These are phyloP conservation scores for Hawksworthiomyces lignivorus DNA, from an alignment of 2,329 filamentous ascomycete genomes.

Conservation along the genomic window DNA sequence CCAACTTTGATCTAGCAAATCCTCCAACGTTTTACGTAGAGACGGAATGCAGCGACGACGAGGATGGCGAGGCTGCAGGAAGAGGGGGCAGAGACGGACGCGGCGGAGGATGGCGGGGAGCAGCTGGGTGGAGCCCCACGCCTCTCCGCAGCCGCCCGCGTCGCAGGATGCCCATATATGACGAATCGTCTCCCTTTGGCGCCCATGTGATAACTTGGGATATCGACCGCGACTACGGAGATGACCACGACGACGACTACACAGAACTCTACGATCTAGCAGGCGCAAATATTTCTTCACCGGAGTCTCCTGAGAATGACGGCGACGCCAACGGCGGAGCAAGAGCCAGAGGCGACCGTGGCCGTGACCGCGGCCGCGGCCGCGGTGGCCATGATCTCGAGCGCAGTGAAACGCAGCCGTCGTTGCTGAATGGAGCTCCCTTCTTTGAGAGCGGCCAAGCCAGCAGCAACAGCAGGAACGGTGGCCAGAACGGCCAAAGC, in stretches of 20 bases:
- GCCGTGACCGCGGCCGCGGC: background rate
- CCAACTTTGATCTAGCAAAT: constrained; percentile 43
- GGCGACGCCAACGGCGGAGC: constrained; percentile 5
- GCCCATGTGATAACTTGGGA: constrained; percentile 6
- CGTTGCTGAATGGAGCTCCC: constrained; percentile 16
- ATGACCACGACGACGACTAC: constrained; percentile 14
- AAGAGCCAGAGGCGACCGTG: constrained; percentile 9
- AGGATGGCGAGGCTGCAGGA: constrained; percentile 31
- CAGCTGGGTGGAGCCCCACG: constrained; percentile 10
- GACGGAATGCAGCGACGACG: constrained; percentile 54
- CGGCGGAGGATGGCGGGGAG: background rate
- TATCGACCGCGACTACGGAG: background rate
- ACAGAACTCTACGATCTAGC: constrained; percentile 10
- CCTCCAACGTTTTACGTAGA: constrained; percentile 44
- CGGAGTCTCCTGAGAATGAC: constrained; percentile 1
- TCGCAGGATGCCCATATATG: background rate
- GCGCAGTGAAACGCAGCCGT: background rate
- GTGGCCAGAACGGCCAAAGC: background rate
- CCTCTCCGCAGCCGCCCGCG: constrained; percentile 6
- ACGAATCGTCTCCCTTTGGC: constrained; percentile 2
- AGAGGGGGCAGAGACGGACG: background rate
- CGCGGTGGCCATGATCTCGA: constrained; percentile 28
- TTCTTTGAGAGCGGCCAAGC: background rate
- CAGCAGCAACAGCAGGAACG: background rate
- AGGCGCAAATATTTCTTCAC: constrained; percentile 5